Evolutionary conservation across 495 filamentous ascomycete species (phyloP).

Genomic region (Xylaria telfairii): DNA sequence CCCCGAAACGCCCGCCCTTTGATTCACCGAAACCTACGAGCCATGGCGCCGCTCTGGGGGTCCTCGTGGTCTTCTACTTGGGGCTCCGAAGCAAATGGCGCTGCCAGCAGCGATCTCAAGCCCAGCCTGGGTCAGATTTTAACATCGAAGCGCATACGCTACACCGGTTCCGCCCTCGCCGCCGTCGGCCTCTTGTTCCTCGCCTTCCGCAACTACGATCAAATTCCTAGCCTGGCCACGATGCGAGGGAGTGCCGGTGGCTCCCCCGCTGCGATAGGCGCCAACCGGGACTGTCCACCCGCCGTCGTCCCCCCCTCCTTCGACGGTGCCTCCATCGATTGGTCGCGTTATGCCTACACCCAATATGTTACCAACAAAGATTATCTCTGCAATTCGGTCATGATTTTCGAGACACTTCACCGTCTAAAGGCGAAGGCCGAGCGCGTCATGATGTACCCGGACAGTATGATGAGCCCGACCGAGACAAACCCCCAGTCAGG

Average conservation of each 20-base stretch:
- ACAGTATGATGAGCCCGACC: slow-evolving; percentile 51
- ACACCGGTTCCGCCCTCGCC: slow-evolving; percentile 33
- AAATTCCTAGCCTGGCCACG: slow-evolving; percentile 36
- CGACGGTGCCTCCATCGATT: slow-evolving; percentile 49
- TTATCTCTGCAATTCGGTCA: slow-evolving; percentile 77
- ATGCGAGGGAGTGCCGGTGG: slow-evolving; percentile 28
- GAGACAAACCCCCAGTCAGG: slow-evolving; percentile 46
- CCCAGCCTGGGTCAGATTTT: slow-evolving; percentile 41
- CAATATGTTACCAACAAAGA: slow-evolving; percentile 72
- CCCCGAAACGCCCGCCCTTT: not conserved
- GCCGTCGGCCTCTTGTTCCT: slow-evolving; percentile 36
- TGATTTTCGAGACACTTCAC: slow-evolving; percentile 72
- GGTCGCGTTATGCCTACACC: slow-evolving; percentile 70
- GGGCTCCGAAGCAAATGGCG: slow-evolving; percentile 31
- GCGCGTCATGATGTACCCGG: slow-evolving; percentile 70
- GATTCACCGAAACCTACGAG: not conserved
- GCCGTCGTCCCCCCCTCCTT: slow-evolving; percentile 37
- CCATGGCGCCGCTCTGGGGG: slow-evolving; percentile 41
- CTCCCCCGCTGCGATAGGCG: slow-evolving; percentile 13
- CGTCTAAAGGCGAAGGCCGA: slow-evolving; percentile 67
- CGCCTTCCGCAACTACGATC: slow-evolving; percentile 40
- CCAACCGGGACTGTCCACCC: slow-evolving; percentile 37
- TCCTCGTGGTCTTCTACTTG: slow-evolving; percentile 39
- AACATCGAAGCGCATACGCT: slow-evolving; percentile 40
- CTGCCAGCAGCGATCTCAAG: slow-evolving; percentile 33